phyloP scores from a whole-genome alignment of 495 filamentous ascomycete species.

The Xylaria cubensis region DNA sequence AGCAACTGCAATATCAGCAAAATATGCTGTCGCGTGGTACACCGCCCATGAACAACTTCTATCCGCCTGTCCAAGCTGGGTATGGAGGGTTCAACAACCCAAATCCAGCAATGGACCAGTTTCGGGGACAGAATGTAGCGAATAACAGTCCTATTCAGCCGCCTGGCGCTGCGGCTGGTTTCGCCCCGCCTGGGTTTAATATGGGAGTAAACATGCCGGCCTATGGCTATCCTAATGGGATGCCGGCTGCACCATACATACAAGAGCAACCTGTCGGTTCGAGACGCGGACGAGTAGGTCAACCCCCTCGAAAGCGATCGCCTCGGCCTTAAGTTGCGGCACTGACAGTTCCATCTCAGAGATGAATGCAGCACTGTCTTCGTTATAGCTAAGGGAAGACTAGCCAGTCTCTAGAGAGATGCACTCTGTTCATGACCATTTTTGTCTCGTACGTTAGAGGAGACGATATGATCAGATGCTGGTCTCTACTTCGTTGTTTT shows the following conservation, averaged over 20 bases:
- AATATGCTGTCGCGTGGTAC: conserved; percentile 58
- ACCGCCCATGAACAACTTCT: conserved; percentile 60
- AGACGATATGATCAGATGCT: conserved; percentile 33
- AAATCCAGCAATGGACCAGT: conserved; percentile 56
- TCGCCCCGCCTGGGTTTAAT: conserved; percentile 57
- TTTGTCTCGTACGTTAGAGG: conserved; percentile 37
- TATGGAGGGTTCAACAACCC: conserved; percentile 54
- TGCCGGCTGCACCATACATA: conserved; percentile 53
- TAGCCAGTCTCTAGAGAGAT: not conserved
- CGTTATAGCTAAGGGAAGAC: not conserved
- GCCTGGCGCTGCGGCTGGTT: conserved; percentile 41
- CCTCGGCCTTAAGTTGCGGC: conserved; percentile 36
- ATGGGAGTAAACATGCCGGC: conserved; percentile 55
- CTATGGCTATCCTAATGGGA: conserved; percentile 53
- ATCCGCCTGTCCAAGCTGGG: conserved; percentile 54
- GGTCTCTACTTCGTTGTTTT: conserved; percentile 21
- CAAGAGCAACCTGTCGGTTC: conserved; percentile 57
- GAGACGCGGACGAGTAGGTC: conserved; percentile 61
- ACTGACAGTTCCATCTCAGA: conserved; percentile 40
- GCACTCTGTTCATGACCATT: conserved; percentile 22
- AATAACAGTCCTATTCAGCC: conserved; percentile 58
- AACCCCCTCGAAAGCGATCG: conserved; percentile 44
- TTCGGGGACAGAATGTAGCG: conserved; percentile 48
- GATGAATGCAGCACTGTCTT: conserved; percentile 34
- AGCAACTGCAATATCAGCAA: conserved; percentile 67